Evolutionary conservation across 2,329 filamentous ascomycete genomes (phyloP).

Genomic region (Colletotrichum tanaceti): DNA sequence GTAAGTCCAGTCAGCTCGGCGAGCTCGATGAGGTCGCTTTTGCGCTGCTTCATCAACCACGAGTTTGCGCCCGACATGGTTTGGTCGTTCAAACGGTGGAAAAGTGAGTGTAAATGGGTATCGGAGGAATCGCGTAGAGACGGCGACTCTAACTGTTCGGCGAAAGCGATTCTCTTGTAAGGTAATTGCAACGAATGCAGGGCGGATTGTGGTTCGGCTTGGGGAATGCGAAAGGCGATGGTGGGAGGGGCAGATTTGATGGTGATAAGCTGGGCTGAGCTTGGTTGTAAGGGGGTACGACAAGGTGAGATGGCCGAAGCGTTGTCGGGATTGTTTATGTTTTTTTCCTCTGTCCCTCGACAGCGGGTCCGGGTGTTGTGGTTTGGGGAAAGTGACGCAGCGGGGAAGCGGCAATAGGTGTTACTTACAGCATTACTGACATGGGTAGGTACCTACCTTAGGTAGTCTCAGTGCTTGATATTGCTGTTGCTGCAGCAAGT

Average conservation of each 20-base stretch:
- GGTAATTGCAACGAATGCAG: slow-evolving; percentile 18
- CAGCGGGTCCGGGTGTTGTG: slow-evolving; percentile 37
- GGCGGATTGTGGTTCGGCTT: slow-evolving; percentile 18
- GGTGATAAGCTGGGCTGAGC: slow-evolving; percentile 36
- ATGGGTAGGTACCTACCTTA: slow-evolving; percentile 39
- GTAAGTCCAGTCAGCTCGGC: slow-evolving; percentile 77
- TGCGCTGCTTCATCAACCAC: slow-evolving; percentile 85
- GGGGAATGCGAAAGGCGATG: slow-evolving; percentile 12
- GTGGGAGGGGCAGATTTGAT: slow-evolving; percentile 36
- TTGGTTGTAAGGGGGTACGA: slow-evolving; percentile 19
- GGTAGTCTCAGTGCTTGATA: neutral
- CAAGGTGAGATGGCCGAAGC: slow-evolving; percentile 40
- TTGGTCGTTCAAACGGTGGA: slow-evolving; percentile 14
- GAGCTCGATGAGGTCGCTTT: slow-evolving; percentile 80
- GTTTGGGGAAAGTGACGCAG: slow-evolving; percentile 15
- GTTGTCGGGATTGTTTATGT: slow-evolving; percentile 49
- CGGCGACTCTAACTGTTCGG: slow-evolving; percentile 25
- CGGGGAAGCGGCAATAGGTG: neutral
- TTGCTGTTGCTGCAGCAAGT: neutral
- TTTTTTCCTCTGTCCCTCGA: slow-evolving; percentile 43
- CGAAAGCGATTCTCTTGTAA: neutral
- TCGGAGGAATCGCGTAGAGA: slow-evolving; percentile 32
- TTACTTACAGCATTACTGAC: slow-evolving; percentile 6
- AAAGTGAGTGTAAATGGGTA: slow-evolving; percentile 25
- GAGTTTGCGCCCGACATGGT: slow-evolving; percentile 73